These are phyloP conservation scores for Silene noctiflora DNA, from an alignment of 179 eudicot genomes.

Conservation along the genomic window DNA sequence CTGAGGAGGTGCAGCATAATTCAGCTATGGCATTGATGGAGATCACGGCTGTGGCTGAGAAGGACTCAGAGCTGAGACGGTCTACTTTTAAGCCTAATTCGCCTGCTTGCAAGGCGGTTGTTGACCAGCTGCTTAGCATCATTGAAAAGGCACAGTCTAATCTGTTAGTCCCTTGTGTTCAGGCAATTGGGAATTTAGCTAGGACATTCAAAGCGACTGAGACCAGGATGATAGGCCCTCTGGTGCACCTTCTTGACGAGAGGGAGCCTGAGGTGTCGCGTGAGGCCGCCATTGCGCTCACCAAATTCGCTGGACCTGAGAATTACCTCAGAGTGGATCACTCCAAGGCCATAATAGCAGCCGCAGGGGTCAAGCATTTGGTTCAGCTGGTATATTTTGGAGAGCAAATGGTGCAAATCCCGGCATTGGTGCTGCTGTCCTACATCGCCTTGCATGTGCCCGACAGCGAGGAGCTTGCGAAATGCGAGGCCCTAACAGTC, in stretches of 20 bases:
- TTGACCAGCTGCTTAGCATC: slow-evolving; percentile 55
- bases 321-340: slow-evolving; percentile 70
- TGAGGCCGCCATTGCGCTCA: slow-evolving; percentile 56
- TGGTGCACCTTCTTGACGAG: slow-evolving; percentile 60
- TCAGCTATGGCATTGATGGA: slow-evolving; percentile 84
- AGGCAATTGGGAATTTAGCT: slow-evolving; percentile 61
- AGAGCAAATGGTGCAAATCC: slow-evolving; percentile 52
- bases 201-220: slow-evolving; percentile 69
- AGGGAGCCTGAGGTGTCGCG: slow-evolving; percentile 48
- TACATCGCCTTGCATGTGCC: slow-evolving; percentile 66
- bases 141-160: slow-evolving; percentile 56
- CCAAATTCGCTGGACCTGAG: slow-evolving; percentile 56
- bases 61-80: slow-evolving; percentile 59
- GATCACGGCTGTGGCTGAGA: slow-evolving; percentile 70
- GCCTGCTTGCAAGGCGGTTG: slow-evolving; percentile 77
- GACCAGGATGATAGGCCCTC: slow-evolving; percentile 63
- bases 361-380: slow-evolving; percentile 66
- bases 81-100: slow-evolving; percentile 74
- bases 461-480: slow-evolving; percentile 64
- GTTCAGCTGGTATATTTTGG: slow-evolving; percentile 75
- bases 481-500: slow-evolving; percentile 53
- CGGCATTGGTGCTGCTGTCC: slow-evolving; percentile 51
- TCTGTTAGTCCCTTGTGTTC: slow-evolving; percentile 55
- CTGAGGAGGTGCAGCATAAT: slow-evolving; percentile 50
- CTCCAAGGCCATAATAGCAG: slow-evolving; percentile 57